Conservation (phyloP, 495 filamentous ascomycete genomes). For the Hamigera avellanea region DNA sequence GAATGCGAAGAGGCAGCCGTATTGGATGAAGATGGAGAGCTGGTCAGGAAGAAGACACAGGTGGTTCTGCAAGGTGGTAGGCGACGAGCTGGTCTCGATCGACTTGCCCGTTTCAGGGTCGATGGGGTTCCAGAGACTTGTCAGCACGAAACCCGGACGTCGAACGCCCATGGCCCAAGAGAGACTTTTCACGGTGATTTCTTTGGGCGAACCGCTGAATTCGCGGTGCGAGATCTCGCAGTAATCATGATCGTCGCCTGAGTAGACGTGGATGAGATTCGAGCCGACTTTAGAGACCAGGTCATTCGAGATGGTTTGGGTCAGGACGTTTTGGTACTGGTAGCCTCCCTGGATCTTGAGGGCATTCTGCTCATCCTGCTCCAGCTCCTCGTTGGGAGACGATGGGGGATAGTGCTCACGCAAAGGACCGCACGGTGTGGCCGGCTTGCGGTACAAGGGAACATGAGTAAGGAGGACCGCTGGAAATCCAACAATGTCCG, state of each 20-base stretch:
- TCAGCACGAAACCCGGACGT: slow-evolving; percentile 74
- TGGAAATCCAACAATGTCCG: slow-evolving; percentile 45
- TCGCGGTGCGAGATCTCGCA: slow-evolving; percentile 74
- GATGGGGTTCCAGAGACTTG: slow-evolving; percentile 87
- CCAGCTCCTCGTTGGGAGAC: slow-evolving; percentile 42
- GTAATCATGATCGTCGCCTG: slow-evolving; percentile 97
- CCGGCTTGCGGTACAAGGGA: slow-evolving; percentile 68
- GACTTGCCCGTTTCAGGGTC: slow-evolving; percentile 48
- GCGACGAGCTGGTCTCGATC: slow-evolving; percentile 21
- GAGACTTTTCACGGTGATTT: slow-evolving; percentile 90
- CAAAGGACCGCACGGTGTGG: slow-evolving; percentile 83
- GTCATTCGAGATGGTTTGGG: slow-evolving; percentile 55
- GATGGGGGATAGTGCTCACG: slow-evolving; percentile 71
- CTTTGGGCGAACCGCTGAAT: slow-evolving; percentile 55
- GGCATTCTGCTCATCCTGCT: slow-evolving; percentile 66
- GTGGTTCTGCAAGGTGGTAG: slow-evolving; percentile 67
- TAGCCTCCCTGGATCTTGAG: slow-evolving; percentile 67
- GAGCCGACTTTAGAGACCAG: slow-evolving; percentile 64
- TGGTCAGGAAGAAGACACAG: slow-evolving; percentile 89
- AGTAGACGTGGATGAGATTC: slow-evolving; percentile 65
- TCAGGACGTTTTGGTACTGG: slow-evolving; percentile 95
- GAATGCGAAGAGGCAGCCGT: slow-evolving; percentile 48
- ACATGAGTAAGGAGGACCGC: slow-evolving; percentile 85
- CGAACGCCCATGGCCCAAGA: slow-evolving; percentile 97
- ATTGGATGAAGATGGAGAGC: slow-evolving; percentile 68